Conservation (phyloP, 441 rosid genomes). For the Rhodomyrtus psidioides region DNA sequence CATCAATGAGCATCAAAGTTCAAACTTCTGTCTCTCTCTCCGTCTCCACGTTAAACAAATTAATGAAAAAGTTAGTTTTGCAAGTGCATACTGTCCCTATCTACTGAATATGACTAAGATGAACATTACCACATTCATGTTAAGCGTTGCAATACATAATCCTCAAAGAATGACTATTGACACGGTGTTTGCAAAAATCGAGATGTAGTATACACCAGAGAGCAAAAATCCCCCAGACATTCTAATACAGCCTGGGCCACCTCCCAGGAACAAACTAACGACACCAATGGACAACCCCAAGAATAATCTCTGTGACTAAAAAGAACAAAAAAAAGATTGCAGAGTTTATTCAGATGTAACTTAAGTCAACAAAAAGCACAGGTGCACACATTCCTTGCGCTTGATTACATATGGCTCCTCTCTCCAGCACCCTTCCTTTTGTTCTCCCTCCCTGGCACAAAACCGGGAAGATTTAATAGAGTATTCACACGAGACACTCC, state of each 20-base stretch:
- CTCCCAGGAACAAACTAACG: background rate
- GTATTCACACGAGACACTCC: slow-evolving; percentile 6
- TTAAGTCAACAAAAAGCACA: background rate
- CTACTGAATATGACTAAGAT: background rate
- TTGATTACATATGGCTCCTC: background rate
- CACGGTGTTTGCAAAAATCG: background rate
- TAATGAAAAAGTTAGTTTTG: background rate
- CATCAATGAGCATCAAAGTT: background rate
- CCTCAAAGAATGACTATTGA: background rate
- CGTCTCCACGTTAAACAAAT: background rate
- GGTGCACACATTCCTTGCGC: background rate
- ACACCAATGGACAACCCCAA: background rate
- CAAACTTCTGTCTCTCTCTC: background rate
- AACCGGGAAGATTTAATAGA: background rate
- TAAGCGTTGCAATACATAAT: background rate
- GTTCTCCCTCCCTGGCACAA: background rate
- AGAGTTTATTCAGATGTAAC: background rate
- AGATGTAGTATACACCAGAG: background rate
- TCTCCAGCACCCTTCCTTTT: background rate
- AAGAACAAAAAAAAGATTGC: background rate
- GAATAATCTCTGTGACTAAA: background rate
- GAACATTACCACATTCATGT: background rate
- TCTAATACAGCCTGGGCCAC: background rate
- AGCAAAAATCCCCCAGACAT: background rate
- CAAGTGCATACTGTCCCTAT: background rate